phyloP scores from a whole-genome alignment of 108 stramenopile species.

The Fragilaria crotonensis region DNA sequence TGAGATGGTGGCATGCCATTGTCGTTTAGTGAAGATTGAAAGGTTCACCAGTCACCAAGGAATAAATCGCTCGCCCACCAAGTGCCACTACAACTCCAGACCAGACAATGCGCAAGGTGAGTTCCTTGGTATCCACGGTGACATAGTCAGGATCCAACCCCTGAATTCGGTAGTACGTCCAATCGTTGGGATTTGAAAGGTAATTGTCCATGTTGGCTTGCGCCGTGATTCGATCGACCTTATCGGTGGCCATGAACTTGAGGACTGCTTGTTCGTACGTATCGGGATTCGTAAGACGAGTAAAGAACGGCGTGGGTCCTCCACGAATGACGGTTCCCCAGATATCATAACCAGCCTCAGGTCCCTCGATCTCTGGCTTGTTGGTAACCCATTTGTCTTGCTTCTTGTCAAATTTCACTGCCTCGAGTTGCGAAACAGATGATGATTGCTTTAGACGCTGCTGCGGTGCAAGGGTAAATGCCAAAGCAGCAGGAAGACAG shows the following conservation, averaged over 20 bases:
- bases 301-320: slow-evolving; percentile 38
- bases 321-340: slow-evolving; percentile 36
- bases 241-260: slow-evolving; percentile 41
- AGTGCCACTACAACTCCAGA: background rate
- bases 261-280: slow-evolving; percentile 42
- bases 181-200: slow-evolving; percentile 27
- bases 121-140: slow-evolving; percentile 16
- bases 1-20: too few relatives aligned
- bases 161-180: slow-evolving; percentile 8
- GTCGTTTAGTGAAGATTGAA: too few relatives aligned
- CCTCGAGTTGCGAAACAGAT: too few relatives aligned
- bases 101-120: slow-evolving; percentile 28
- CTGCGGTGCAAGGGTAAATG: too few relatives aligned
- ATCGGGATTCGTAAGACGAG: slow-evolving; percentile 27
- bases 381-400: slow-evolving; percentile 22
- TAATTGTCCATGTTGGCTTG: slow-evolving; percentile 54
- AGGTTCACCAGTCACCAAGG: slow-evolving; percentile 8
- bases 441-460: too few relatives aligned
- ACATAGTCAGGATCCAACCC: slow-evolving; percentile 23
- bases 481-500: too few relatives aligned
- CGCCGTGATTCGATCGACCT: slow-evolving; percentile 26
- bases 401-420: slow-evolving; percentile 27
- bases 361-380: slow-evolving; percentile 27
- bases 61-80: slow-evolving; percentile 8
- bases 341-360: slow-evolving; percentile 36